A percentile compares a stretch with the other conserved stretches of the same genome.
phyloP scores from a whole-genome alignment of 2,329 filamentous ascomycete genomes.

The Magnaporthiopsis rhizophila region DNA sequence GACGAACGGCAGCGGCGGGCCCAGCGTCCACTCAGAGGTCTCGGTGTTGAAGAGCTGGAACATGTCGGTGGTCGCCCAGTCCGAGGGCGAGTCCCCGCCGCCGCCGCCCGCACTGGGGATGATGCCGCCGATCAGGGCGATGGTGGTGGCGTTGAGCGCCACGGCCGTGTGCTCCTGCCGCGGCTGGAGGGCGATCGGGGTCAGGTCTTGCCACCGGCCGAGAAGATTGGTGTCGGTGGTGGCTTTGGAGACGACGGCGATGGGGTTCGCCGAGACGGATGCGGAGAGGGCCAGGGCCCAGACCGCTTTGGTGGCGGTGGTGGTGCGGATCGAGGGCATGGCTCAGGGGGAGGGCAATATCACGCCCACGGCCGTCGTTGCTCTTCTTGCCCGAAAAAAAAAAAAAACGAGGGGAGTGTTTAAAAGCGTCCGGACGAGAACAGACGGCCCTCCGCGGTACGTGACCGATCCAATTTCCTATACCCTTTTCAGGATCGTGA shows the following conservation, averaged over 20 bases:
- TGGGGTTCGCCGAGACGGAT: not conserved
- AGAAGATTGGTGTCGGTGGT: not conserved
- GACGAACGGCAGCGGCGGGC: not conserved
- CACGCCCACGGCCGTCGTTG: too few relatives aligned
- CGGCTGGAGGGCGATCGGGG: conserved; percentile 1
- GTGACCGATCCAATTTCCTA: too few relatives aligned
- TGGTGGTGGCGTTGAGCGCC: conserved; percentile 2
- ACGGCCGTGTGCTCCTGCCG: conserved; percentile 6
- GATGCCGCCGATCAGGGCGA: conserved; percentile 5
- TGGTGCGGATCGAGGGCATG: not conserved
- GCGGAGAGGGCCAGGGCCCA: not conserved
- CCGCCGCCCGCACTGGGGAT: not conserved
- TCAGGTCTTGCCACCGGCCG: not conserved
- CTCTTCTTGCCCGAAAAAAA: too few relatives aligned
- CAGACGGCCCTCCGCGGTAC: too few relatives aligned
- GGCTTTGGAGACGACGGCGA: not conserved
- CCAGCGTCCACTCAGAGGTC: not conserved
- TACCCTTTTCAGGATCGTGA: too few relatives aligned
- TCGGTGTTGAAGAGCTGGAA: conserved; percentile 6
- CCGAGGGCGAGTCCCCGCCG: not conserved
- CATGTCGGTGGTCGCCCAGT: conserved; percentile 4
- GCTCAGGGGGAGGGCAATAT: too few relatives aligned
- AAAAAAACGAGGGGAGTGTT: too few relatives aligned
- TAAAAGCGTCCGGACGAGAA: too few relatives aligned
- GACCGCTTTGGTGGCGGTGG: too few relatives aligned